Conservation (phyloP, 768 basidiomycete species). For the Mrakia frigida region DNA sequence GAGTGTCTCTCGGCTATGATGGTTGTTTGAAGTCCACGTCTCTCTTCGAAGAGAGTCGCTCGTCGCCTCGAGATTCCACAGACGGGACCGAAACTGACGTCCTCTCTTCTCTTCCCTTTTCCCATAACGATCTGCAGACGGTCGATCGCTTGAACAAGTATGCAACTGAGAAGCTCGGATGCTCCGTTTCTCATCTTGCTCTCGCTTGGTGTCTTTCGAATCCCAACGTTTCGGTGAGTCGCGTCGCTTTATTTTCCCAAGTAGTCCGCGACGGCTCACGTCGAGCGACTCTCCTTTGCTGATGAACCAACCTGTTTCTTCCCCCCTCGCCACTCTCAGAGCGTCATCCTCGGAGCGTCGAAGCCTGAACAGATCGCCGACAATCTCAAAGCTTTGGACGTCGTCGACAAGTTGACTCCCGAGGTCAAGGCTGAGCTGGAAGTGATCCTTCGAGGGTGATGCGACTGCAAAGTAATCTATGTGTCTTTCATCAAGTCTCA, state of each 20-base stretch:
- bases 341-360: background rate
- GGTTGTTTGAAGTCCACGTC: too few relatives aligned
- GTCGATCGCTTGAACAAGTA: background rate
- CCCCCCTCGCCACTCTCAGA: background rate
- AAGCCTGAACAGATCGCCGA: slow-evolving; percentile 3
- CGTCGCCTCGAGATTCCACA: background rate
- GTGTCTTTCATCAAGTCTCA: too few relatives aligned
- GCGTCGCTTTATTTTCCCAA: background rate
- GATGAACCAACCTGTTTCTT: background rate
- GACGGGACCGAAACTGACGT: background rate
- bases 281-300: too few relatives aligned
- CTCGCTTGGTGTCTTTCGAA: slow-evolving; percentile 2
- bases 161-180: background rate
- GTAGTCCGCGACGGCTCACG: background rate
- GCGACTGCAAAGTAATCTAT: too few relatives aligned
- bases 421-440: slow-evolving; percentile 2
- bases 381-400: background rate
- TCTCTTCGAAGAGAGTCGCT: too few relatives aligned
- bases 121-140: background rate
- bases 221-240: slow-evolving; percentile 8
- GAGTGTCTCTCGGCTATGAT: background rate
- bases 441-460: background rate
- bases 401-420: background rate
- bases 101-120: background rate
- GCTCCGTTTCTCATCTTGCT: background rate